phyloP scores from a whole-genome alignment of 2,329 filamentous ascomycete genomes.

The Alternaria postmessia region DNA sequence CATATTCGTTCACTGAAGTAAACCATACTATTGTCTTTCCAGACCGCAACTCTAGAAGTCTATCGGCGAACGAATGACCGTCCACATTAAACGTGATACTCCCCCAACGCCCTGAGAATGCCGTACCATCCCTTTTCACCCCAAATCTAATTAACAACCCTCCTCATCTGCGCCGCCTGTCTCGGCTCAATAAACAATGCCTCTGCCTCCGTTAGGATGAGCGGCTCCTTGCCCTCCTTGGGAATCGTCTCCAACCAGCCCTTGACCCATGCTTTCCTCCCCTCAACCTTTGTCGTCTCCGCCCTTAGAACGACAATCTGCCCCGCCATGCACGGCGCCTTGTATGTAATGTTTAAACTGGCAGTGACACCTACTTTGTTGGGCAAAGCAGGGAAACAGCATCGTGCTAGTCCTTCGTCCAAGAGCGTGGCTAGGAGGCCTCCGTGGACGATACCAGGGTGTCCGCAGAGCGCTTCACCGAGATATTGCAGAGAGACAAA shows the following conservation, averaged over 20 bases:
- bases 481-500: slow-evolving; percentile 77
- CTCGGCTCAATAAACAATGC: slow-evolving; percentile 90
- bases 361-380: slow-evolving; percentile 88
- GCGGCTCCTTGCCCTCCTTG: slow-evolving; percentile 60
- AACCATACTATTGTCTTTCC: no score
- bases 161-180: slow-evolving; percentile 66
- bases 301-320: slow-evolving; percentile 81
- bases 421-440: slow-evolving; percentile 90
- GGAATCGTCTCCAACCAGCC: slow-evolving; percentile 84
- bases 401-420: slow-evolving; percentile 87
- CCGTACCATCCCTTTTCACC: neutral
- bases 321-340: slow-evolving; percentile 77
- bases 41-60: neutral
- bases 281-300: slow-evolving; percentile 84
- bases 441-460: slow-evolving; percentile 90
- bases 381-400: slow-evolving; percentile 87
- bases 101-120: slow-evolving; percentile 2
- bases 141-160: slow-evolving; percentile 32
- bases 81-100: neutral
- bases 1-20: no score
- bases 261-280: slow-evolving; percentile 93
- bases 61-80: neutral
- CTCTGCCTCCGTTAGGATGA: slow-evolving; percentile 80
- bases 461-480: slow-evolving; percentile 82
- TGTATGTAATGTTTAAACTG: slow-evolving; percentile 82